phyloP scores from a whole-genome alignment of 495 filamentous ascomycete species.

The Geopyxis carbonaria region DNA sequence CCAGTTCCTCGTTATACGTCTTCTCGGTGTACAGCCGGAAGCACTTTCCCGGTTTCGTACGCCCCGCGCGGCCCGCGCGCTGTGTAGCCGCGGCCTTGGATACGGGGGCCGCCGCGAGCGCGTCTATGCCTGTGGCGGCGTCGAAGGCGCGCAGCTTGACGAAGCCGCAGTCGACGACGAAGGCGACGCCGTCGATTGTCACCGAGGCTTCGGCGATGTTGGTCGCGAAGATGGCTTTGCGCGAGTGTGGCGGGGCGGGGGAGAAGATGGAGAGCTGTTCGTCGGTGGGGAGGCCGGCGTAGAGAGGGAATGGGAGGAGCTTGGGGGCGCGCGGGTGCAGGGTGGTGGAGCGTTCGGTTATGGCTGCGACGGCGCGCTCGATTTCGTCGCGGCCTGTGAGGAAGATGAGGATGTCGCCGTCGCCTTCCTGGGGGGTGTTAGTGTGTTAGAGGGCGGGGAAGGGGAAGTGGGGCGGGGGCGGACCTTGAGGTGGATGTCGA shows the following conservation, averaged over 20 bases:
- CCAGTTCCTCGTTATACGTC: constrained; percentile 43
- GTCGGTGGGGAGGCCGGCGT: constrained; percentile 73
- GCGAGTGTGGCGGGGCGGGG: constrained; percentile 59
- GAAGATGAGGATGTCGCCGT: constrained; percentile 84
- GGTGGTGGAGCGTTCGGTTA: constrained; percentile 58
- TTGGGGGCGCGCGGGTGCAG: constrained; percentile 54
- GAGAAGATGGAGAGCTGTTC: constrained; percentile 91
- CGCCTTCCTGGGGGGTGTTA: constrained; percentile 26
- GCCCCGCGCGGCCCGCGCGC: constrained; percentile 76
- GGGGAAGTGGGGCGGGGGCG: constrained; percentile 15
- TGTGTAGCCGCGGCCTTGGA: constrained; percentile 90
- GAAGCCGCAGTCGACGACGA: constrained; percentile 83
- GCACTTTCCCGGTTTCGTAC: constrained; percentile 88
- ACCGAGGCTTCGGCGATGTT: constrained; percentile 95
- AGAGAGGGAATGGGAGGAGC: constrained; percentile 66
- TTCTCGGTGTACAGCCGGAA: constrained; percentile 82
- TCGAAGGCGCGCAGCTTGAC: constrained; percentile 85
- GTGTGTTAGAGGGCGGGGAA: neutral
- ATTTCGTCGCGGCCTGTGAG: constrained; percentile 91
- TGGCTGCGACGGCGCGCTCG: constrained; percentile 56
- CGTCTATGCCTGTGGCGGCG: constrained; percentile 74
- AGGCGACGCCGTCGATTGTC: constrained; percentile 84
- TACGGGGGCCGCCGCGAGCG: constrained; percentile 68
- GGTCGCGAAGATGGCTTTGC: constrained; percentile 87
- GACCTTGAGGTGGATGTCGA: constrained; percentile 88